phyloP scores from a whole-genome alignment of 768 basidiomycete genomes.

The Artomyces pyxidatus region DNA sequence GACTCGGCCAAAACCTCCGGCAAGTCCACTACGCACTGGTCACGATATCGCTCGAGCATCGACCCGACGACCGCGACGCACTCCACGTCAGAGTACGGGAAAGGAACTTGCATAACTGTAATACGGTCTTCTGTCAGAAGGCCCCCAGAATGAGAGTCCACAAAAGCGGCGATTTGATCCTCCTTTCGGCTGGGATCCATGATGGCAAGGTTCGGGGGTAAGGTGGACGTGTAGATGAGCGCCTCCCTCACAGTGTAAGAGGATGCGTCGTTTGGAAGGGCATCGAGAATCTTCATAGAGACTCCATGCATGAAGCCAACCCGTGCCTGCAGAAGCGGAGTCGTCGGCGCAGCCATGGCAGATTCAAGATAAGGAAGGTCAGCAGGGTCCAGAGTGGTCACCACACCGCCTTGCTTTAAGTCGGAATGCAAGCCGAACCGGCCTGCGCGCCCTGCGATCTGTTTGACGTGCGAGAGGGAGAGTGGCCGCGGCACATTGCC shows the following conservation, averaged over 20 bases:
- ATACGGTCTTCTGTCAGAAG: conserved; percentile 38
- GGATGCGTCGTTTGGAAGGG: conserved; percentile 36
- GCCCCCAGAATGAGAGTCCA: conserved; percentile 33
- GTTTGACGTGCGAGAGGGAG: conserved; percentile 75
- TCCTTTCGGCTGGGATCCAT: conserved; percentile 18
- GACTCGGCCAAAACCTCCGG: conserved; percentile 27
- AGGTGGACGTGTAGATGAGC: conserved; percentile 36
- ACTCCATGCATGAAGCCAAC: conserved; percentile 27
- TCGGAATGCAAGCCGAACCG: conserved; percentile 64
- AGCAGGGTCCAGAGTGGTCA: conserved; percentile 56
- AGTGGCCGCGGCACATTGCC: conserved; percentile 38
- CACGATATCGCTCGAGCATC: conserved; percentile 37
- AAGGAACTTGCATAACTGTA: conserved; percentile 42
- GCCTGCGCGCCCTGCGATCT: conserved; percentile 92
- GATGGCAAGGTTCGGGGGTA: conserved; percentile 38
- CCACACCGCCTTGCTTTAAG: conserved; percentile 48
- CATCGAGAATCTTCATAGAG: conserved; percentile 24
- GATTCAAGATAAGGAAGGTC: conserved; percentile 56
- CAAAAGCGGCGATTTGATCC: conserved; percentile 28
- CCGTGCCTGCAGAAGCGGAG: conserved; percentile 44
- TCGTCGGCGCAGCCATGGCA: conserved; percentile 45
- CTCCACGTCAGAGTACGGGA: conserved; percentile 40
- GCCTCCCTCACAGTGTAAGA: conserved; percentile 41
- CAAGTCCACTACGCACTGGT: conserved; percentile 35
- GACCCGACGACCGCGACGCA: conserved; percentile 26